These are phyloP conservation scores for Hevea brasiliensis DNA, from an alignment of 345 rosid species.

Conservation along the genomic window DNA sequence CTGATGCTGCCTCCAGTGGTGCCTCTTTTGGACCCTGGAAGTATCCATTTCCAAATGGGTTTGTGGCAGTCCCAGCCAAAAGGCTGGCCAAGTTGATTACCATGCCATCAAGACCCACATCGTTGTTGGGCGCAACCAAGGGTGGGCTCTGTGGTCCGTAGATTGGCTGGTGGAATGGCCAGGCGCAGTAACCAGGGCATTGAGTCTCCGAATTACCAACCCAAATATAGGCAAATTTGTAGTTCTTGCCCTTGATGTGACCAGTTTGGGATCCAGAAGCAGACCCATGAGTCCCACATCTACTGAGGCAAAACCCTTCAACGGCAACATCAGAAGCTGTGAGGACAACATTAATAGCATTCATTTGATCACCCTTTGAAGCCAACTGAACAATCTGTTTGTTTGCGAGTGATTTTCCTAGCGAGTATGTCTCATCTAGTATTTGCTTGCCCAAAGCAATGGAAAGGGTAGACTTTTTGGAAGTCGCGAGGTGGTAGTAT, in stretches of 20 bases:
- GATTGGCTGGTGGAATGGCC: slow-evolving; percentile 86
- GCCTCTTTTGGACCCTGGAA: slow-evolving; percentile 71
- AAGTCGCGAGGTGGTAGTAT: slow-evolving; percentile 48
- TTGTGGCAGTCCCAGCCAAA: slow-evolving; percentile 73
- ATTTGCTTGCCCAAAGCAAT: slow-evolving; percentile 53
- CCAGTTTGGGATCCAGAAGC: slow-evolving; percentile 31
- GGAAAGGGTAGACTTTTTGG: slow-evolving; percentile 33
- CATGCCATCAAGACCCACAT: slow-evolving; percentile 79
- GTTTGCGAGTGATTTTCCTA: slow-evolving; percentile 60
- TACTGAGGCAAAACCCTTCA: slow-evolving; percentile 35
- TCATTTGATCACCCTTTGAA: slow-evolving; percentile 42
- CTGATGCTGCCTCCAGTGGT: slow-evolving; percentile 74
- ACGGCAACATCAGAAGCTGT: slow-evolving; percentile 42
- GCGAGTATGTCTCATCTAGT: slow-evolving; percentile 47
- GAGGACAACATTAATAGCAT: slow-evolving; percentile 42
- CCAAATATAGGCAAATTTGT: slow-evolving; percentile 73
- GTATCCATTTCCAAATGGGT: slow-evolving; percentile 75
- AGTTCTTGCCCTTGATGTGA: slow-evolving; percentile 29
- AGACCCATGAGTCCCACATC: slow-evolving; percentile 46
- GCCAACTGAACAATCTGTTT: slow-evolving; percentile 53
- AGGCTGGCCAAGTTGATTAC: slow-evolving; percentile 69
- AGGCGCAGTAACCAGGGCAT: slow-evolving; percentile 85
- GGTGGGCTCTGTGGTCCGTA: slow-evolving; percentile 74
- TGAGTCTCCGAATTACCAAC: slow-evolving; percentile 73
- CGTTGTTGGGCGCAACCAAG: slow-evolving; percentile 67